Base-by-base conservation (phyloP, 495 filamentous ascomycete species). In the Astrothelium subdiscretum region DNA sequence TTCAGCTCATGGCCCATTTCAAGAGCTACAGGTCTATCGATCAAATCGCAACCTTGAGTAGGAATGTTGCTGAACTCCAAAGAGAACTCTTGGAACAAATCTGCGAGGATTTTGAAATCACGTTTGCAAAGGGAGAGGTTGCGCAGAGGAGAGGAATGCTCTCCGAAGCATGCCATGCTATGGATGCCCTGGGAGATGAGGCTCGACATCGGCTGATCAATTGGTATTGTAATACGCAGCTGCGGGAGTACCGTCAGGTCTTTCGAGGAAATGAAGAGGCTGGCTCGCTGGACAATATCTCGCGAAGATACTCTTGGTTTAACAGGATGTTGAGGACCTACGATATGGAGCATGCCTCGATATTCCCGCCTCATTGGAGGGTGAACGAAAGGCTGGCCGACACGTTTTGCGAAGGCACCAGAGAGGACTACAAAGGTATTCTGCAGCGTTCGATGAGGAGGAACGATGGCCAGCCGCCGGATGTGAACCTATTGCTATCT, bases 1-100 rank as follows among this genome's bases (percentile, higher is more conserved):
- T 97, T 63, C 94, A 99, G 81, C 85, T 99, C 32, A 96, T 97
- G 91, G 88, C 88, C 62, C 91, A 99, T 76, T 99, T 99, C 82
- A 95, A 96, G 73, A 94, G 90, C 70, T 97, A 97, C 72, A 82
- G 95, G 62, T 95, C 90, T 62, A 97, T 99, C 44, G 92, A 97
- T 71, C 94, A 99, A 78, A 97, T 99, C 66, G 94, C 94, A 20
- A 89, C 90, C 2, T 82, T 98, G 35, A 92, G 89, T 69, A 84
- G 90, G 48, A 96, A 95, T 69, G 94, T 98, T 38, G 88, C 91
- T 26, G 94, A 98, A 65, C 80, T 98, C 60, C 95, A 97, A 75
- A 80, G 92, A 43, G 94, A 97, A 73, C 77, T 98, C 32, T 78
- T 96, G 62, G 94, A 98, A 76, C 95, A 98, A 72, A 85, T 97